phyloP scores from a whole-genome alignment of 345 rosid genomes.

The Brassica juncea region DNA sequence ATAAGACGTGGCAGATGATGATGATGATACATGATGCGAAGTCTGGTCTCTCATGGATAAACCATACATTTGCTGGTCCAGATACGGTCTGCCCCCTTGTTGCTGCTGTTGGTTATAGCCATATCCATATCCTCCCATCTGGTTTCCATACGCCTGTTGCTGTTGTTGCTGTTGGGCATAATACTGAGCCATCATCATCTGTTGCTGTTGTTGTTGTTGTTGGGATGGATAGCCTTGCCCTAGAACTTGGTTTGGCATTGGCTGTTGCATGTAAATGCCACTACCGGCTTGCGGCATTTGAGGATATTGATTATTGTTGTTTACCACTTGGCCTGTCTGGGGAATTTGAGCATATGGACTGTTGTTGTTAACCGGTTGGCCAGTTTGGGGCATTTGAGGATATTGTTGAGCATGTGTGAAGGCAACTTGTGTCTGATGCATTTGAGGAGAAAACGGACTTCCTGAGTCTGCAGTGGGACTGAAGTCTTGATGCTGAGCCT shows the following conservation, averaged over 20 bases:
- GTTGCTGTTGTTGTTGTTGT: conserved; percentile 55
- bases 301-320: conserved; percentile 43
- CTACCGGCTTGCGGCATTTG: conserved; percentile 43
- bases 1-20: conserved; percentile 44
- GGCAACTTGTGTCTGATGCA: conserved; percentile 59
- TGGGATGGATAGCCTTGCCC: conserved; percentile 44
- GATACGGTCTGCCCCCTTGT: conserved; percentile 62
- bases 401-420: conserved; percentile 50
- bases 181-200: conserved; percentile 53
- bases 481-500: conserved; percentile 69
- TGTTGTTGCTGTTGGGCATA: conserved; percentile 34
- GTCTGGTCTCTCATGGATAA: conserved; percentile 63
- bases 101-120: conserved; percentile 76
- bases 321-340: conserved; percentile 54
- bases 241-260: conserved; percentile 41
- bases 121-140: conserved; percentile 63
- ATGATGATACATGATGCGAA: conserved; percentile 50
- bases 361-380: background rate
- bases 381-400: conserved; percentile 49
- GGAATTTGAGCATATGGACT: conserved; percentile 52
- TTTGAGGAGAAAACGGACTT: conserved; percentile 60
- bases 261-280: conserved; percentile 75
- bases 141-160: conserved; percentile 46
- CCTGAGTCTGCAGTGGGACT: conserved; percentile 52
- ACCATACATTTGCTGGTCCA: conserved; percentile 80